Percentiles rank a stretch among this genome's conserved stretches.
phyloP scores from a whole-genome alignment of 148 eudicot species.

The Cornus suecica region DNA sequence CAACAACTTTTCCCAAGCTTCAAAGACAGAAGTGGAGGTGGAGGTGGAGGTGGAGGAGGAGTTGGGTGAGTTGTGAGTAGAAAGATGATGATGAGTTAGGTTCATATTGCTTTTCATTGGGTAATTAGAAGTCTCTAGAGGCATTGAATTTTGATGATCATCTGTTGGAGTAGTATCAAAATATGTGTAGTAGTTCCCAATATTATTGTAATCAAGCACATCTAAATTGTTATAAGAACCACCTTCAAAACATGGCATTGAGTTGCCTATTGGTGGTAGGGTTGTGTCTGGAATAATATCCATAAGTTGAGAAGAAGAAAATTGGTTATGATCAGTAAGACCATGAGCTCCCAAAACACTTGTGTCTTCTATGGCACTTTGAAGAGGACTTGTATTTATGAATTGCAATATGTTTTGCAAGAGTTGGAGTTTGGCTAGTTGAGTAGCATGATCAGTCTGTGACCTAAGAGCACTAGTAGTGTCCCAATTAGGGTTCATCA shows the following conservation, averaged over 20 bases:
- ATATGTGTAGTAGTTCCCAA: background rate
- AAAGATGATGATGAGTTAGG: slow-evolving; percentile 24
- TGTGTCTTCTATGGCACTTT: background rate
- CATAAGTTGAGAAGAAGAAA: background rate
- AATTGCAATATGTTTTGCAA: slow-evolving; percentile 50
- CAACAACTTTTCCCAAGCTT: slow-evolving; percentile 44
- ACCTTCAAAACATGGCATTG: slow-evolving; percentile 14
- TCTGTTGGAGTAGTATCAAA: slow-evolving; percentile 20
- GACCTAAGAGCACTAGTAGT: slow-evolving; percentile 30
- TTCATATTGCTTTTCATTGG: slow-evolving; percentile 34
- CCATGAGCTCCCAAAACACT: background rate
- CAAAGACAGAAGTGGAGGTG: slow-evolving; percentile 23
- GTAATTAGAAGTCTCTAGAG: slow-evolving; percentile 27
- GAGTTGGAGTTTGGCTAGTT: slow-evolving; percentile 55
- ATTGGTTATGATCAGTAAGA: background rate
- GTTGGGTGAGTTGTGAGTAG: slow-evolving; percentile 10
- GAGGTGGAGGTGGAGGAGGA: slow-evolving; percentile 17
- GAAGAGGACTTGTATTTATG: slow-evolving; percentile 20
- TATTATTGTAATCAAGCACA: background rate
- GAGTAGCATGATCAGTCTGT: slow-evolving; percentile 19
- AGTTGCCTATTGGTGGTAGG: background rate
- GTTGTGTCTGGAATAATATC: background rate
- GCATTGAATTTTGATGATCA: slow-evolving; percentile 24
- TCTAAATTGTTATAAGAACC: slow-evolving; percentile 5
- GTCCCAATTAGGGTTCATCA: slow-evolving; percentile 27